Conservation (phyloP, 1,139 yeast species). For the Candida sojae region DNA sequence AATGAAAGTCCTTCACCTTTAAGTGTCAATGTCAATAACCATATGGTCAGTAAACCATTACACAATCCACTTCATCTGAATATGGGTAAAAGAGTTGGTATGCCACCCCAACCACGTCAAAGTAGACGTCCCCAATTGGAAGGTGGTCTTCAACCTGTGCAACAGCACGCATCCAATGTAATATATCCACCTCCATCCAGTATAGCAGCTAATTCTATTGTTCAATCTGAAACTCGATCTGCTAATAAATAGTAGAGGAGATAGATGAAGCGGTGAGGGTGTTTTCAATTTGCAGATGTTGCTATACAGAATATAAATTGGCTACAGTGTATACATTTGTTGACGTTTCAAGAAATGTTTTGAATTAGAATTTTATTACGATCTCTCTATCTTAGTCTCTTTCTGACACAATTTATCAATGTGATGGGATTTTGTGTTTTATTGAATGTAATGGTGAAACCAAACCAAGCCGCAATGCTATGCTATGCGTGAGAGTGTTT, state of each 20-base stretch:
- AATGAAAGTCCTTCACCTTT: constrained; percentile 33
- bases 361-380: no score
- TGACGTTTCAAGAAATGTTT: no score
- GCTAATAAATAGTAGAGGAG: neutral
- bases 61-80: constrained; percentile 9
- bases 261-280: no score
- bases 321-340: no score
- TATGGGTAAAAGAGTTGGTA: constrained; percentile 14
- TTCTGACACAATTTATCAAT: no score
- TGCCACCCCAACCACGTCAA: constrained; percentile 10
- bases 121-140: constrained; percentile 8
- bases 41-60: constrained; percentile 10
- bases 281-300: no score
- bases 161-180: neutral
- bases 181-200: constrained; percentile 2
- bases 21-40: constrained; percentile 10
- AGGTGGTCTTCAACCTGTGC: neutral
- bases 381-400: no score
- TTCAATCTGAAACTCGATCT: neutral
- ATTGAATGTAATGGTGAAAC: no score
- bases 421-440: no score
- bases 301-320: no score
- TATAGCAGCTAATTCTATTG: neutral
- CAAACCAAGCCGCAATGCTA: no score
- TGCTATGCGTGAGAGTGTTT: no score